phyloP scores from a whole-genome alignment of 495 filamentous ascomycete genomes.

The Tirmania nivea region DNA sequence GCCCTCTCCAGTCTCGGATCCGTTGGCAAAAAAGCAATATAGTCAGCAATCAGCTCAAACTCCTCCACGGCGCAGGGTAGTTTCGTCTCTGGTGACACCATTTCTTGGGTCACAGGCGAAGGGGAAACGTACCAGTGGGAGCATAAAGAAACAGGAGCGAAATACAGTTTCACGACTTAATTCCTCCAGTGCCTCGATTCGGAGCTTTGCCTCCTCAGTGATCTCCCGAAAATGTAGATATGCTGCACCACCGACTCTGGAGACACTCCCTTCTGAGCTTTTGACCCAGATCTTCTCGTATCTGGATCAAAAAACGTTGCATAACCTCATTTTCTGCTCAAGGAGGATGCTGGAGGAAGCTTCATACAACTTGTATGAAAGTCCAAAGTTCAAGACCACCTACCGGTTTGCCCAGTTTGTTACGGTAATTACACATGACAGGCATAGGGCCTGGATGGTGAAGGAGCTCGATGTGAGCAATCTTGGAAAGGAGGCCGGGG shows the following conservation, averaged over 20 bases:
- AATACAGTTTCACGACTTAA: not conserved
- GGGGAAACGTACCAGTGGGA: too few species aligned
- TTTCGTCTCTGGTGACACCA: not conserved
- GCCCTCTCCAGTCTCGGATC: too few species aligned
- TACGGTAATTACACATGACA: conserved; percentile 16
- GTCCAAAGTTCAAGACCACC: conserved; percentile 19
- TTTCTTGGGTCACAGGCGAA: not conserved
- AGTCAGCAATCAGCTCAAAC: not conserved
- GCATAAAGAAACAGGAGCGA: too few species aligned
- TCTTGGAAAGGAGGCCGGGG: not conserved
- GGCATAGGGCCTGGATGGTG: conserved; percentile 17
- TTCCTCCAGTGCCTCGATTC: conserved; percentile 1
- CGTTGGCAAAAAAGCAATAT: too few species aligned
- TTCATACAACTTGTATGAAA: conserved; percentile 14
- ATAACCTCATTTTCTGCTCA: conserved; percentile 14
- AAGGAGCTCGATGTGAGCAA: conserved; percentile 17
- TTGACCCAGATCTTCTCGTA: conserved; percentile 13
- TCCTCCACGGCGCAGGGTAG: not conserved
- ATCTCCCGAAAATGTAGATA: conserved; percentile 9
- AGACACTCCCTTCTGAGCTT: conserved; percentile 21
- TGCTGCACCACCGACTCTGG: conserved; percentile 12
- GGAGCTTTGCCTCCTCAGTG: conserved; percentile 3
- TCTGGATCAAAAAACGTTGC: conserved; percentile 15
- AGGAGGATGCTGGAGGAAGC: conserved; percentile 15
- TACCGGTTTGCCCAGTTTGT: conserved; percentile 25